Conservation (phyloP, 1,139 yeast species). For the Suhomyces terraborum region DNA sequence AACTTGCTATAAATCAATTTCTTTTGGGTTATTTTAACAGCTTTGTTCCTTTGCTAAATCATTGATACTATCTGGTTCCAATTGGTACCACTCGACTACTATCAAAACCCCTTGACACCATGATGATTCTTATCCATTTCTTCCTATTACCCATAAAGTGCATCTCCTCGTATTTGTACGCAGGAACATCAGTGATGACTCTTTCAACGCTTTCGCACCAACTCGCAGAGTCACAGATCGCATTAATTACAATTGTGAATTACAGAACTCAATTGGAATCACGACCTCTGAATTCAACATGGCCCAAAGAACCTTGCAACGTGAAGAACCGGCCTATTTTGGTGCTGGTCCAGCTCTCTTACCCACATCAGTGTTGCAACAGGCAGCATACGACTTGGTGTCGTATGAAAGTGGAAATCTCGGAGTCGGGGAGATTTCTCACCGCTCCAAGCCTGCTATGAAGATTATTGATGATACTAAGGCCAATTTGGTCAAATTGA, state of each 20-base stretch:
- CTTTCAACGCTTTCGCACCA: too few species aligned
- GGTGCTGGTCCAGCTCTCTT: slow-evolving; percentile 98
- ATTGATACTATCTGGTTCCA: too few species aligned
- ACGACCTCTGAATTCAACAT: neutral
- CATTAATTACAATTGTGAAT: too few species aligned
- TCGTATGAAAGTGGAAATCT: slow-evolving; percentile 68
- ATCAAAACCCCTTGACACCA: too few species aligned
- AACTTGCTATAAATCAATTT: too few species aligned
- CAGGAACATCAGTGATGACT: too few species aligned
- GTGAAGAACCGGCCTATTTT: slow-evolving; percentile 80
- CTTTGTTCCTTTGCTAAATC: too few species aligned
- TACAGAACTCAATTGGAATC: neutral
- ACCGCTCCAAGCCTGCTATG: slow-evolving; percentile 83
- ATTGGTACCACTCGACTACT: too few species aligned
- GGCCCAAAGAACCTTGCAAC: slow-evolving; percentile 37
- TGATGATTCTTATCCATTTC: too few species aligned
- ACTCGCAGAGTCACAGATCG: too few species aligned
- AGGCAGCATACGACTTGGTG: slow-evolving; percentile 82
- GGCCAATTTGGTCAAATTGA: slow-evolving; percentile 58
- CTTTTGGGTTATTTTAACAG: too few species aligned
- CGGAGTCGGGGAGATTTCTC: slow-evolving; percentile 95
- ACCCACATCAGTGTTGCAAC: slow-evolving; percentile 79
- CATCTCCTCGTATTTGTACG: too few species aligned
- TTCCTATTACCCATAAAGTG: neutral
- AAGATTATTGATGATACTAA: slow-evolving; percentile 78